Percentiles rank a stretch among this genome's conserved stretches.
Conservation (phyloP, 495 filamentous ascomycete genomes). For the Penicillium diatomitis region DNA sequence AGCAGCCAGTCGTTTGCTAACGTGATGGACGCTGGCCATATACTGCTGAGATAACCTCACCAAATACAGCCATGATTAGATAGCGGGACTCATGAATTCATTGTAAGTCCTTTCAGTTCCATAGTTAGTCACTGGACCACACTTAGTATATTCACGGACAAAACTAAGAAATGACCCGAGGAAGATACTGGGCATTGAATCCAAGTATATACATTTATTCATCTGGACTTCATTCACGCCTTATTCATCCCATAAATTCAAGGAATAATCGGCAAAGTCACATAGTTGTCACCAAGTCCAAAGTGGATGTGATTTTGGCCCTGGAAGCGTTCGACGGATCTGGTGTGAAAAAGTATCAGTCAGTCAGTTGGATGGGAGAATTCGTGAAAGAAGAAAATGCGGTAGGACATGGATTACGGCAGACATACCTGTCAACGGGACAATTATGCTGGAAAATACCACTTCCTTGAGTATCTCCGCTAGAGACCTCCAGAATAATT, state of each 20-base stretch:
- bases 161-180: too few species aligned
- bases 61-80: too few species aligned
- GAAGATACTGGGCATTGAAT: neutral
- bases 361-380: neutral
- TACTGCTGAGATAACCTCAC: too few species aligned
- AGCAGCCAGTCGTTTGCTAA: too few species aligned
- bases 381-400: neutral
- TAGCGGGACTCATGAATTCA: too few species aligned
- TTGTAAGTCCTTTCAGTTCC: too few species aligned
- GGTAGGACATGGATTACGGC: too few species aligned
- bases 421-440: constrained; percentile 31
- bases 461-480: constrained; percentile 52
- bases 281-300: constrained; percentile 43
- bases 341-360: constrained; percentile 1
- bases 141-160: too few species aligned
- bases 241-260: neutral
- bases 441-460: constrained; percentile 50
- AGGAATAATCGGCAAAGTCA: constrained; percentile 49
- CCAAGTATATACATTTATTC: neutral
- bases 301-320: constrained; percentile 50
- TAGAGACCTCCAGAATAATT: constrained; percentile 48
- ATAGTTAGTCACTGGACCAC: too few species aligned
- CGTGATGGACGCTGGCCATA: too few species aligned
- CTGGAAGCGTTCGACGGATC: constrained; percentile 36
- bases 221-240: neutral